Conservation (phyloP, 1,139 yeast genomes). For the Hanseniaspora gamundiae region DNA sequence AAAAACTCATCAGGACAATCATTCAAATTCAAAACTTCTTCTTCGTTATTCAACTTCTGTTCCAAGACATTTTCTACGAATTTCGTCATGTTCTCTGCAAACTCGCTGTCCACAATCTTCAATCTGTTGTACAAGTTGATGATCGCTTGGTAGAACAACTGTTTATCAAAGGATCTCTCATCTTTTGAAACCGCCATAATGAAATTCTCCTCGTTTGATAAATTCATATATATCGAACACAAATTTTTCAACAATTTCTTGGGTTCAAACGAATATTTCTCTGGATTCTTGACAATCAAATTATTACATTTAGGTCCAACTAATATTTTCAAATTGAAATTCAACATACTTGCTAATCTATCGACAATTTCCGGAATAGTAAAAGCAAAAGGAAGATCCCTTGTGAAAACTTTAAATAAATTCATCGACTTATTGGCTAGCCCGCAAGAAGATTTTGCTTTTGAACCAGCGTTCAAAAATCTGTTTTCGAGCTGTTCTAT, state of each 20-base stretch:
- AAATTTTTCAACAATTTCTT: constrained; percentile 55
- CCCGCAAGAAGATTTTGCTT: constrained; percentile 73
- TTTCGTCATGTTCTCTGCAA: constrained; percentile 36
- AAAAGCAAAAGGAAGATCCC: constrained; percentile 79
- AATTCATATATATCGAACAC: constrained; percentile 63
- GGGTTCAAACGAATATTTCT: constrained; percentile 75
- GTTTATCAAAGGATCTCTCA: constrained; percentile 67
- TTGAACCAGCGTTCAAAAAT: constrained; percentile 53
- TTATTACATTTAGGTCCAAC: constrained; percentile 94
- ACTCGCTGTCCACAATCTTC: constrained; percentile 41
- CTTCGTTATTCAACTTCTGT: constrained; percentile 52
- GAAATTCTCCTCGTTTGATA: constrained; percentile 53
- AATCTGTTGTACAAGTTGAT: constrained; percentile 44
- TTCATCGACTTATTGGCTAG: constrained; percentile 74
- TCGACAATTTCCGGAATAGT: constrained; percentile 84
- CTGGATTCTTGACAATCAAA: constrained; percentile 75
- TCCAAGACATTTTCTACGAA: constrained; percentile 57
- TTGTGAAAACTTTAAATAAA: constrained; percentile 68
- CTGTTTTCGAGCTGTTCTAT: constrained; percentile 46
- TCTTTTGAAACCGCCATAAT: constrained; percentile 77
- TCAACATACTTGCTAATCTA: constrained; percentile 88
- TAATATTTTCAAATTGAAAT: constrained; percentile 76
- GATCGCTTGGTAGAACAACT: constrained; percentile 58
- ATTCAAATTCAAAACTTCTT: constrained; percentile 78
- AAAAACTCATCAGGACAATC: constrained; percentile 93